Base-by-base conservation (phyloP, 106 monocot genomes). In the Allium fistulosum region DNA sequence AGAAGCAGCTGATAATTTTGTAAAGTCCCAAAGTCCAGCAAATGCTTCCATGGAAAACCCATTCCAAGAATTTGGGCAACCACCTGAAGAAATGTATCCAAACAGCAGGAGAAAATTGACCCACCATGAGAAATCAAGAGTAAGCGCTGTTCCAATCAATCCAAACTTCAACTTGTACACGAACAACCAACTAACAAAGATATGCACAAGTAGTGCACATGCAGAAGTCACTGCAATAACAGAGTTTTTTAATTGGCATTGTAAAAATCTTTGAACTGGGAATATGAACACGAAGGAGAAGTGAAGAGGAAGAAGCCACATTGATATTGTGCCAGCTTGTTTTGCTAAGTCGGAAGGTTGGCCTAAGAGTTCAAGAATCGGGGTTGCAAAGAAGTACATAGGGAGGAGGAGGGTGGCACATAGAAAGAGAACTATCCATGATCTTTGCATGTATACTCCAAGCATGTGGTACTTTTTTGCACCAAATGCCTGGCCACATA, bases 361-460 rank as follows among this genome's bases (percentile, higher is more conserved):
- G 4, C 85, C 85, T 13, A 55, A 28, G 10, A 81, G 69, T 22
- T 49, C 22, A 4, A 85, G 79, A 22, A 85, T 75, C 7, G 81
- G 75, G 11, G 71, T 50, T 10, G 85, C 72, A 45, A 69, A 79
- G 64, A 85, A 57, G 64, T 76, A 85, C 60, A 76, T 50, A 8
- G 85, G 85, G 15, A 85, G 85, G 58, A 85, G 65, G 55, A 76
- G 69, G 52, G 72, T 18, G 7, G 69, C 78, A 57, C 75, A 85
- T 0, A 72, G 55, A 52, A 76, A 69, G 48, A 85, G 71, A 18
- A 85, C 72, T 10, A 85, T 75, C 81, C 79, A 81, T 26, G 85
- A 85, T 8, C 85, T 62, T 62, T 85, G 85, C 85, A 82, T 73
- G 85, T 85, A 82, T 5, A 79, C 73, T 4, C 85, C 81, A 15